Conservation (phyloP, 2,329 filamentous ascomycete genomes). For the Aspergillus versicolor region DNA sequence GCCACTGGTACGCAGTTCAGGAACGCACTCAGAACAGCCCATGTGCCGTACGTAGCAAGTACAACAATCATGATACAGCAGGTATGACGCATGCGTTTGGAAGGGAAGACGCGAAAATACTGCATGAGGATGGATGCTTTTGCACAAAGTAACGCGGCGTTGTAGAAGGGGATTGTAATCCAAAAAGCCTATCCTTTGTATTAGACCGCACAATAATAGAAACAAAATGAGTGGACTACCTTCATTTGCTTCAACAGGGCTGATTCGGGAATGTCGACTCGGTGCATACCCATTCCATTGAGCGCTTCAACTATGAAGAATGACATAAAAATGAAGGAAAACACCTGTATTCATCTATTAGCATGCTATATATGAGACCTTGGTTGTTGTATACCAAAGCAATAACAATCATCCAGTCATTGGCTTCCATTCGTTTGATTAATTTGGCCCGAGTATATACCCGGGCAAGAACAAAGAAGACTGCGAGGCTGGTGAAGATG, state of each 20-base stretch:
- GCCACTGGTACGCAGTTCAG: constrained; percentile 38
- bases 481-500: constrained; percentile 32
- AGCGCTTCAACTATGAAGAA: constrained; percentile 34
- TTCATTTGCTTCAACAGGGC: constrained; percentile 35
- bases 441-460: constrained; percentile 33
- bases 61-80: constrained; percentile 40
- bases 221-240: constrained; percentile 16
- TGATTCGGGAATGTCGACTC: constrained; percentile 28
- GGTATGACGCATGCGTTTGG: constrained; percentile 32
- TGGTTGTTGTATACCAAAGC: constrained; percentile 28
- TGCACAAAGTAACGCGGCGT: constrained; percentile 38
- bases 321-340: constrained; percentile 36
- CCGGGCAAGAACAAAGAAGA: constrained; percentile 29
- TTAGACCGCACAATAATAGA: not conserved
- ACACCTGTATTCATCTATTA: constrained; percentile 20
- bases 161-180: constrained; percentile 41
- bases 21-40: constrained; percentile 37
- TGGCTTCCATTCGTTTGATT: constrained; percentile 33
- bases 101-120: constrained; percentile 48
- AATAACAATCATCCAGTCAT: constrained; percentile 39
- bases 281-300: constrained; percentile 38
- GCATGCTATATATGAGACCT: not conserved
- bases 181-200: constrained; percentile 31
- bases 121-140: constrained; percentile 52
- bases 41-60: constrained; percentile 35